Evolutionary conservation across 495 filamentous ascomycete genomes (phyloP).

Genomic region (Penicillium argentinense): DNA sequence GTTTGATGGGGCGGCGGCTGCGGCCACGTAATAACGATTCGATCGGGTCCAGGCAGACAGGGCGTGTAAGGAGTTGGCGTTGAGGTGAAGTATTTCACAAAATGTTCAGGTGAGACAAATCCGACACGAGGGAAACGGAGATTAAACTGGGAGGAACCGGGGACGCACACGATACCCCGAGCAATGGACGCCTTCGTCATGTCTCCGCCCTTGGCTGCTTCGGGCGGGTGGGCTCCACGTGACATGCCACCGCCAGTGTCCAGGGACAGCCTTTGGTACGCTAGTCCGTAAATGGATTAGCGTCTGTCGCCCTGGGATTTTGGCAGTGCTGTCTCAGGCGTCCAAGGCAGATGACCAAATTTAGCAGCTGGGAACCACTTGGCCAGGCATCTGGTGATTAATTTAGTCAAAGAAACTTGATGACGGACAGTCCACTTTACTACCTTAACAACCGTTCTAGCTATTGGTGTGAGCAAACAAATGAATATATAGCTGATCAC

Average conservation of each 20-base stretch:
- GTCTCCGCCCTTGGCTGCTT: slow-evolving; percentile 9
- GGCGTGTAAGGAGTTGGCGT: slow-evolving; percentile 2
- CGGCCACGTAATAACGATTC: slow-evolving; percentile 14
- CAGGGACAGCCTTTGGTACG: no score
- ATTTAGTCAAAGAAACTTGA: no score
- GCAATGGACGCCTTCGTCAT: slow-evolving; percentile 27
- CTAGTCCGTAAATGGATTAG: slow-evolving; percentile 10
- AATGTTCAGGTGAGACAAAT: not conserved
- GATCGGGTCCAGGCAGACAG: slow-evolving; percentile 13
- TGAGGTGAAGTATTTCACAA: not conserved
- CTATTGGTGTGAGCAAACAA: no score
- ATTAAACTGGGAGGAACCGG: not conserved
- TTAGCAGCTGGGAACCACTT: not conserved
- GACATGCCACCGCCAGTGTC: slow-evolving; percentile 1
- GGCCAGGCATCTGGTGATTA: no score
- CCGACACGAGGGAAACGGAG: not conserved
- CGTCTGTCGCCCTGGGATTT: not conserved
- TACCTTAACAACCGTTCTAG: no score
- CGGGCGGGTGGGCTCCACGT: slow-evolving; percentile 9
- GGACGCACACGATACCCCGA: slow-evolving; percentile 7
- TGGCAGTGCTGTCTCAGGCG: slow-evolving; percentile 10
- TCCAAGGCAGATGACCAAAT: slow-evolving; percentile 13
- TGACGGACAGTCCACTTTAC: no score
- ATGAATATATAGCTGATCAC: no score
- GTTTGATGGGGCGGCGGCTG: slow-evolving; percentile 9